Percentiles rank a stretch among this genome's conserved stretches.
Evolutionary conservation across 2,329 filamentous ascomycete genomes (phyloP).

Genomic region (Ophiostoma ips): DNA sequence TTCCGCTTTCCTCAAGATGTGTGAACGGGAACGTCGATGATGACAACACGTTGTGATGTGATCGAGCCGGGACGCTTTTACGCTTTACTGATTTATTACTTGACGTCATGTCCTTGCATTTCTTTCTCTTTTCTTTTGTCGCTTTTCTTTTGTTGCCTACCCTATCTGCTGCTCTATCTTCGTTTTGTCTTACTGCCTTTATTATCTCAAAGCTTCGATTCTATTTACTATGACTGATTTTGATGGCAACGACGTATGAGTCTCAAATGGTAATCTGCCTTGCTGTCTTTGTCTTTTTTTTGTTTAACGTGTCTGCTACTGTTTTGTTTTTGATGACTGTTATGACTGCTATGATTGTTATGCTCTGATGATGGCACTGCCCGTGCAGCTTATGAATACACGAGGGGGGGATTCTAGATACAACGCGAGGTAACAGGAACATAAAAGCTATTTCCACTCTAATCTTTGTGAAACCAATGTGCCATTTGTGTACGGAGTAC

Average conservation of each 20-base stretch:
- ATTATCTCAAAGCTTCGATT: not conserved
- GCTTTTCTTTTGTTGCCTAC: not conserved
- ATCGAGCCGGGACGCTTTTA: slow-evolving; percentile 8
- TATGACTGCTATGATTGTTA: not conserved
- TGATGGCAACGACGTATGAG: slow-evolving; percentile 1
- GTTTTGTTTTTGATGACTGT: not conserved
- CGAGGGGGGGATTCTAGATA: no score
- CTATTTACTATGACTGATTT: not conserved
- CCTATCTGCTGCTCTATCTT: not conserved
- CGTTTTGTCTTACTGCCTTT: not conserved
- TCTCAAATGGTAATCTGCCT: not conserved
- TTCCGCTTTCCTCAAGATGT: not conserved
- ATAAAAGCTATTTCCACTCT: no score
- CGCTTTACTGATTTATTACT: slow-evolving; percentile 1
- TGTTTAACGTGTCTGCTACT: not conserved
- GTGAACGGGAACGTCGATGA: slow-evolving; percentile 6
- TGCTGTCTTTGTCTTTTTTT: not conserved
- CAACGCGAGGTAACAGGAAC: no score
- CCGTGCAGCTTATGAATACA: no score
- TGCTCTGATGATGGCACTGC: no score
- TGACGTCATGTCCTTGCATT: slow-evolving; percentile 1
- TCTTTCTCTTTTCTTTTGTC: not conserved
- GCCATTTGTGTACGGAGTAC: no score
- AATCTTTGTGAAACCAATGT: no score
- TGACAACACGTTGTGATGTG: slow-evolving; percentile 2